A percentile compares a stretch with the other conserved stretches of the same genome.
Evolutionary conservation across 768 basidiomycete species (phyloP).

Genomic region (Vishniacozyma victoriae): DNA sequence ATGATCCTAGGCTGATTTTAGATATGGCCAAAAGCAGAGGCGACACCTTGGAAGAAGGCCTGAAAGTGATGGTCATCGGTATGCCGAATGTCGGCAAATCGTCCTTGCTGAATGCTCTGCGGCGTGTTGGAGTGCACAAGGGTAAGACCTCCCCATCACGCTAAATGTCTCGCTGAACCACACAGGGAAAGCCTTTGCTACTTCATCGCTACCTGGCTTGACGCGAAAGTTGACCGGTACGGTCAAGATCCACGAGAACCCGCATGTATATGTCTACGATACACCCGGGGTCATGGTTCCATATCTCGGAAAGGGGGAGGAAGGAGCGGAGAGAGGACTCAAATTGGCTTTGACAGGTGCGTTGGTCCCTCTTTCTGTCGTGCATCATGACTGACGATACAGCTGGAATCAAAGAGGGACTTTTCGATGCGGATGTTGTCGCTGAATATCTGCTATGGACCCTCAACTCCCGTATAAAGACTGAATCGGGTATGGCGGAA

Average conservation of each 20-base stretch:
- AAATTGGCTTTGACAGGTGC: constrained; percentile 88
- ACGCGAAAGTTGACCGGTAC: constrained; percentile 84
- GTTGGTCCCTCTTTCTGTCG: constrained; percentile 1
- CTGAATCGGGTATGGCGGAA: constrained; percentile 14
- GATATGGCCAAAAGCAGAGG: constrained; percentile 65
- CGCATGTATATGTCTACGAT: constrained; percentile 84
- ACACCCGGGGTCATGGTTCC: constrained; percentile 96
- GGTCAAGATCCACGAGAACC: constrained; percentile 72
- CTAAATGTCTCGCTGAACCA: constrained; percentile 47
- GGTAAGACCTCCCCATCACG: constrained; percentile 54
- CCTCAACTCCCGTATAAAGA: constrained; percentile 56
- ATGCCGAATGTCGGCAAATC: constrained; percentile 99
- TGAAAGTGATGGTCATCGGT: constrained; percentile 87
- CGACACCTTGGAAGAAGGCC: constrained; percentile 54
- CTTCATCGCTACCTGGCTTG: constrained; percentile 81
- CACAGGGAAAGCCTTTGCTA: constrained; percentile 81
- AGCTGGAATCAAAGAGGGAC: constrained; percentile 76
- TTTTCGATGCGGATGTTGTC: constrained; percentile 78
- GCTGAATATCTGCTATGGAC: constrained; percentile 81
- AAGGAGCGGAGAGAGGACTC: constrained; percentile 82
- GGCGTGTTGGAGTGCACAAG: constrained; percentile 78
- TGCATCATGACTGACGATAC: not conserved
- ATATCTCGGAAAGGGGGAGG: constrained; percentile 76
- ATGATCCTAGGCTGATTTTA: constrained; percentile 37
- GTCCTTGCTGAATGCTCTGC: constrained; percentile 82